Base-by-base conservation (phyloP, 1,284 basidiomycete species). In the Ustilago sp. region DNA sequence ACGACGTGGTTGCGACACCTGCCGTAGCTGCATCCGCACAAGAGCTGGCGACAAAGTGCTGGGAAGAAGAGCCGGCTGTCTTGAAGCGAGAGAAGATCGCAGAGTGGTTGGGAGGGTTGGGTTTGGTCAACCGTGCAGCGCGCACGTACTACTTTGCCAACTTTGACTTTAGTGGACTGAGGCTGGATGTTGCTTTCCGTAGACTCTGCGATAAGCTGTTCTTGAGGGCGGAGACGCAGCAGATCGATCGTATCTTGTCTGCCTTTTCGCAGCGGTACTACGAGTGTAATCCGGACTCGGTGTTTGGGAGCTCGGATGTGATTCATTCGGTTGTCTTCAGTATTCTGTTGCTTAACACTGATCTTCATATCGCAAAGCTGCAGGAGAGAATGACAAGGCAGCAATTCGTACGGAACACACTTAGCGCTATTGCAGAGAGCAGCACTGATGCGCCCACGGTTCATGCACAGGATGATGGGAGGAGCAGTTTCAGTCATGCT, bases 181-280 rank as follows among this genome's bases (percentile, higher is more conserved):
- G 94, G 64, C 88, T 99, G 31, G 96, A 98, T 85, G 88, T 91
- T 64, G 95, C 96, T 2, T 97, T 99, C 87, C 90, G 95, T 66
- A 90, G 91, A 36, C 88, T 99, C 5, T 98, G 95, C 85, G 91
- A 91, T 28, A 97, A 96, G 86, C 89, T 99, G 4, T 97, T 91
- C 86, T 89, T 99, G 67, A 95, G 94, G 85, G 96, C 92, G 2
- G 96, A 99, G 87, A 97, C 96, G 0, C 97, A 99, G 85, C 95
- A 98, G 87, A 92, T 99, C 43, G 97, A 99, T 86, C 91, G 96
- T 48, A 97, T 99, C 79, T 89, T 99, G 19, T 93, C 93, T 77
- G 92, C 92, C 71, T 98, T 99, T 82, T 93, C 93, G 73, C 88
- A 91, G 52, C 90, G 94, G 8, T 99, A 93, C 87, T 95, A 91